Conservation (phyloP, 2,329 filamentous ascomycete species). For the Hortaea sp. region DNA sequence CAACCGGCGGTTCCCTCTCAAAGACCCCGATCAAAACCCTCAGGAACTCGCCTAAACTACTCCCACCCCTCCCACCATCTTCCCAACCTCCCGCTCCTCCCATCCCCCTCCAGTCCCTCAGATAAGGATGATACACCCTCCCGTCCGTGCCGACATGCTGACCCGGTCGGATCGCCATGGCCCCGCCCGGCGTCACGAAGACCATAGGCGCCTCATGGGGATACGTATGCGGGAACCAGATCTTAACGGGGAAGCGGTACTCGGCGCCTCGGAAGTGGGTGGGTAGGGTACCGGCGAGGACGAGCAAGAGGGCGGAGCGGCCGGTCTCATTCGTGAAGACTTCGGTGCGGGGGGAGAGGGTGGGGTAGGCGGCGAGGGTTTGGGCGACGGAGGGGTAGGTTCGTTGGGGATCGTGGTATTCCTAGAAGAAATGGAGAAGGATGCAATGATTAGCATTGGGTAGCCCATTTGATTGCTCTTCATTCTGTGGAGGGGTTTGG, state of each 20-base stretch:
- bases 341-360: conserved; percentile 76
- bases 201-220: conserved; percentile 75
- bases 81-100: conserved; percentile 32
- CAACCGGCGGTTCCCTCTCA: conserved; percentile 85
- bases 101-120: conserved; percentile 78
- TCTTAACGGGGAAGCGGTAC: conserved; percentile 80
- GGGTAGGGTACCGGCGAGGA: conserved; percentile 80
- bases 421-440: no score
- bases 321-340: conserved; percentile 94
- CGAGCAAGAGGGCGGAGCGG: conserved; percentile 72
- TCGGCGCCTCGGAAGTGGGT: conserved; percentile 79
- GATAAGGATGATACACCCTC: conserved; percentile 88
- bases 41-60: conserved; percentile 68
- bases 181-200: conserved; percentile 79
- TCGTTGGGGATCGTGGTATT: conserved; percentile 86
- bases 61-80: conserved; percentile 51
- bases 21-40: conserved; percentile 78
- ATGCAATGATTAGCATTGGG: no score
- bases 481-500: not conserved
- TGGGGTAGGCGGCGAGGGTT: conserved; percentile 66
- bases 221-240: conserved; percentile 91
- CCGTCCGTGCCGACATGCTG: conserved; percentile 94
- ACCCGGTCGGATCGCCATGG: conserved; percentile 81
- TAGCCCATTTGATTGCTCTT: not conserved
- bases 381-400: conserved; percentile 88